These are phyloP conservation scores for Sugiyamaella mastotermitis DNA, from an alignment of 805 yeast species.

Conservation along the genomic window DNA sequence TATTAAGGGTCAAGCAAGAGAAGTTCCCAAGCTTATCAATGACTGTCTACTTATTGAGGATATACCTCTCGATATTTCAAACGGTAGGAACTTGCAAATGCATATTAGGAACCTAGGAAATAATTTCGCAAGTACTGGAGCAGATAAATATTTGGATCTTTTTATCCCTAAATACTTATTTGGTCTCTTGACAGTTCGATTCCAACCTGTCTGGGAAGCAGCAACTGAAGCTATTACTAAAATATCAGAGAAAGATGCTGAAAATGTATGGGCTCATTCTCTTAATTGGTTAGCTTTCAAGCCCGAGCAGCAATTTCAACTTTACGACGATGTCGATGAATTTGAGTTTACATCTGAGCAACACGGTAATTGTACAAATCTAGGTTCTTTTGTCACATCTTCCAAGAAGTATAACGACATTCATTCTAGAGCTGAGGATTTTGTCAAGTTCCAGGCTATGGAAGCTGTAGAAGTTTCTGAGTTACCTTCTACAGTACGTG, in stretches of 20 bases:
- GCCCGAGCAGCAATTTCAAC: slow-evolving; percentile 21
- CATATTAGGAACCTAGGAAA: slow-evolving; percentile 57
- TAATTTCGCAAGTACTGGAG: slow-evolving; percentile 33
- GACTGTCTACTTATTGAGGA: slow-evolving; percentile 49
- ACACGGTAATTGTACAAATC: slow-evolving; percentile 11
- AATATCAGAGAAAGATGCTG: slow-evolving; percentile 34
- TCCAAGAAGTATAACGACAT: not conserved
- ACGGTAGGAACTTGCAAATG: slow-evolving; percentile 67
- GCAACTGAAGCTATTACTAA: slow-evolving; percentile 54
- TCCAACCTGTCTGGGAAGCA: slow-evolving; percentile 83
- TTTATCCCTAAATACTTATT: slow-evolving; percentile 46
- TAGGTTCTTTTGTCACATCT: slow-evolving; percentile 12
- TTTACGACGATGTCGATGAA: slow-evolving; percentile 18
- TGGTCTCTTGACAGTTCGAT: slow-evolving; percentile 68
- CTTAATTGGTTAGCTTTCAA: slow-evolving; percentile 23
- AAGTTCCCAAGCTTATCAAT: slow-evolving; percentile 15
- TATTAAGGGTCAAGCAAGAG: not conserved
- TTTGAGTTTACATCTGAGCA: slow-evolving; percentile 1
- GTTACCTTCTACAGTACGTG: slow-evolving; percentile 32
- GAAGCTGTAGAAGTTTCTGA: not conserved
- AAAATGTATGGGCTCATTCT: slow-evolving; percentile 51
- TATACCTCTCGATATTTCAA: slow-evolving; percentile 60
- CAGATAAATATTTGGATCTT: slow-evolving; percentile 20
- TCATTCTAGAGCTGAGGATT: not conserved
- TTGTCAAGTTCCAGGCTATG: not conserved